Percentiles rank a stretch among this genome's conserved stretches.
Evolutionary conservation across 257 asterid species (phyloP).

Genomic region (Verbena officinalis): DNA sequence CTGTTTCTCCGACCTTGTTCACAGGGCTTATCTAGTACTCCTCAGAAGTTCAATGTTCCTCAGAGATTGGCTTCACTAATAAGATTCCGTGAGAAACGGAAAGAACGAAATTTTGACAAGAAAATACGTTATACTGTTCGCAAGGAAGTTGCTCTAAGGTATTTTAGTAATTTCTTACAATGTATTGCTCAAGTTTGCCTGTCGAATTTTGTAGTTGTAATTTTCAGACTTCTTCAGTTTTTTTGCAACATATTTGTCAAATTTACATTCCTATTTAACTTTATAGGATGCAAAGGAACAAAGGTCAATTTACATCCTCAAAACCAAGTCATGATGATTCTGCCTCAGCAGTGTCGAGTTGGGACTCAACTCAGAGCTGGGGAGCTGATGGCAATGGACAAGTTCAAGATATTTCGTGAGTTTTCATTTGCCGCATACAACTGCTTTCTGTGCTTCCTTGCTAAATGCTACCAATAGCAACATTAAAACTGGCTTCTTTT

Average conservation of each 20-base stretch:
- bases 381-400: constrained; percentile 54
- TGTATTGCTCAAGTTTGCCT: constrained; percentile 11
- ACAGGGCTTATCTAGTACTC: constrained; percentile 52
- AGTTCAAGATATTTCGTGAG: constrained; percentile 61
- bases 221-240: neutral
- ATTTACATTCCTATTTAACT: constrained; percentile 4
- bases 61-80: constrained; percentile 71
- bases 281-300: constrained; percentile 74
- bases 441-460: constrained; percentile 10
- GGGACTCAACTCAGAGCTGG: constrained; percentile 68
- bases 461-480: constrained; percentile 8
- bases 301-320: constrained; percentile 79
- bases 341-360: constrained; percentile 61
- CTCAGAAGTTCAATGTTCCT: constrained; percentile 62
- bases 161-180: constrained; percentile 4
- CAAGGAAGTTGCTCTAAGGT: constrained; percentile 85
- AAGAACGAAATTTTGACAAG: constrained; percentile 79
- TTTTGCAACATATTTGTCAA: neutral
- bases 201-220: neutral
- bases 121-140: constrained; percentile 82
- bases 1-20: constrained; percentile 12
- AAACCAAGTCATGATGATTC: constrained; percentile 61
- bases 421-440: constrained; percentile 14
- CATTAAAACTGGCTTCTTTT: neutral
- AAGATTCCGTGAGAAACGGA: constrained; percentile 75